Base-by-base conservation (phyloP, 2,329 filamentous ascomycete species). In the Colletotrichum cordylinicola region DNA sequence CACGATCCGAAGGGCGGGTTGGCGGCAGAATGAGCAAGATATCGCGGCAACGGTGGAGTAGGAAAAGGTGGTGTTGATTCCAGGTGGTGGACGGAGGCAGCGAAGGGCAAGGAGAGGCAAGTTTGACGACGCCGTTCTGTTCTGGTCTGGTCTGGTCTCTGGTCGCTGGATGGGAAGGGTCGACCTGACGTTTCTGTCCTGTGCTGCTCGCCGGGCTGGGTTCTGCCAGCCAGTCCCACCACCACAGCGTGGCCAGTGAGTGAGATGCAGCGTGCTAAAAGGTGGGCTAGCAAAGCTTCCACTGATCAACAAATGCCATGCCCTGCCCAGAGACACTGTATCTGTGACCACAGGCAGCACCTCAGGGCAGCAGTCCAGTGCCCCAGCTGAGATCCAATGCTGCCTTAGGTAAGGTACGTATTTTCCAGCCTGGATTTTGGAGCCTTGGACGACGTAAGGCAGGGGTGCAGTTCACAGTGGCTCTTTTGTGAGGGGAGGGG, bases 101-200 rank as follows among this genome's bases (percentile, higher is more conserved):
- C 71, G 60, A 37, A 60, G 64, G 71, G 70, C 65, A 77, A 39
- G 74, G 74, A 66, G 65, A 77, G 61, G 71, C 71, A 74, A 76
- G 71, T 74, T 77, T 77, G 75, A 76, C 75, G 71, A 56, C 72
- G 73, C 37, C 72, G 62, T 66, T 74, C 72, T 68, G 67, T 55
- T 74, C 60, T 75, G 72, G 61, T 75, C 29, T 69, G 37, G 72
- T 31, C 29, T 71, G 24, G 24, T 27, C 37, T 56, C 31, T 56
- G 27, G 31, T 31, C n/a, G 27, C 43, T 52, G 43, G 43, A 52
- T n/a, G 43, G 43, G 43, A 52, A 52, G 43, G 43, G 43, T 24
- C n/a, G n/a, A 52, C 43, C 43, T 52, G 43, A 52, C 43, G 43
- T 52, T 52, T 52, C 43, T 52, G 43, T 66, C 55, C 55, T 27